Evolutionary conservation across 352 stramenopile species (phyloP), one percentile per base, ranked within the genome.

Genomic region (Pelagophyceae sp.): DNA sequence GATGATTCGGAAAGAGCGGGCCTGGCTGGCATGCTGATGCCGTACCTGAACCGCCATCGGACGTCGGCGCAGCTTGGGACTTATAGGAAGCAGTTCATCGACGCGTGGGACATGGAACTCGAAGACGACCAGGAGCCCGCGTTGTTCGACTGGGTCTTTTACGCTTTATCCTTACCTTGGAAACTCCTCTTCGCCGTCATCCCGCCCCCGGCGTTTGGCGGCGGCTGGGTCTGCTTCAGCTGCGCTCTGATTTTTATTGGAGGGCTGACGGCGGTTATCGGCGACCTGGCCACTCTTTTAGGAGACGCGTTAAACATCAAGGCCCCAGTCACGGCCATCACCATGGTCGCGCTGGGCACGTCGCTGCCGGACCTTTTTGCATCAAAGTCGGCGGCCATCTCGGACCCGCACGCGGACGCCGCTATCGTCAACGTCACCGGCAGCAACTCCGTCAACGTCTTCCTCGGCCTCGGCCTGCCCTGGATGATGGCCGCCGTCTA

Each of bases 381-480:
- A 1, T 84, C 77, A 35, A 86, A 83, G 40, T 70, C 72, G 64
- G 80, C 80, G 5, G 78, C 78, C 5, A 65, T 83, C 50, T 77
- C 76, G 40, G 81, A 85, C 65, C 40, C 78, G 54, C 83, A 35
- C 25, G 82, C 82, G 6, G 82, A 86, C 80, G 80, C 82, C 27
- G 74, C 79, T 19, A 78, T 86, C 58, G 83, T 82, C 40, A 86
- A 86, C 64, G 72, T 86, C 38, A 86, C 83, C 0, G 83, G 83
- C 1, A 81, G 61, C 33, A 86, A 86, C 75, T 72, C 75, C 25
- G 83, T 86, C 61, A 86, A 86, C 69, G 83, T 86, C 25, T 86
- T 86, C 76, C 72, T 86, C 23, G 83, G 83, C 0, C 37, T 86
- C 1, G 83, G 83, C 40, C 69, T 86, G 50, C 83, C 83, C 23